Evolutionary conservation across 1,284 basidiomycete species (phyloP), one percentile per base, ranked within the genome.

Genomic region (Trametes pubescens): DNA sequence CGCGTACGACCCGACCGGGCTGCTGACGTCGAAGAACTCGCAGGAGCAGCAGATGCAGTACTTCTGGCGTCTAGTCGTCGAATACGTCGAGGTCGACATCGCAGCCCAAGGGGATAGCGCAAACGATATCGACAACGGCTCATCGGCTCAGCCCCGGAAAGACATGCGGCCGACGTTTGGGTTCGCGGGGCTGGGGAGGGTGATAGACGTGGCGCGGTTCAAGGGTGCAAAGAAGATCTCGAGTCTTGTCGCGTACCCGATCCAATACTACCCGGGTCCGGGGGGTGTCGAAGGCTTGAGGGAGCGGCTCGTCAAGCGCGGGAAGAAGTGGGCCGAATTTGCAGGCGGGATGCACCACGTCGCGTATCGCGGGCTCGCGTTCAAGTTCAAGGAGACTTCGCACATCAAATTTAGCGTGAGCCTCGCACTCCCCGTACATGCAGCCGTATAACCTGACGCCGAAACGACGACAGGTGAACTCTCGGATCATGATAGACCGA

Each of bases 401-500:
- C 81, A 59, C 59, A 57, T 81, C 47, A 82, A 81, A 61, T 83
- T 83, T 51, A 82, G 81, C 65, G 85, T 87, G 47, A 71, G 79
- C 72, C 22, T 37, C 37, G 9, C 4, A 16, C 34, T 9, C 10
- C 14, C 46, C 47, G 18, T 37, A n/a, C n/a, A 3, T 2, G 14
- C 6, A 16, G 40, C 18, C 6, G 40, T 46, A 8, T 18, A 32
- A 53, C 18, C 29, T 40, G 37, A 54, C 52, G 16, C 14, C 13
- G 14, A 51, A 14, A 29, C 40, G 51, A 62, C 49, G 21, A 61
- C 37, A 76, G 75, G 71, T 76, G 14, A 73, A 75, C 54, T 75
- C 75, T 6, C 66, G 86, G 38, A 82, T 88, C 57, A 88, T 89
- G 83, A 76, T 88, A 57, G 86, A 88, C 69, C 74, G 84, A 70